Conservation (phyloP, 192 early-diverging fungal species). For the Glomus cerebriforme region DNA sequence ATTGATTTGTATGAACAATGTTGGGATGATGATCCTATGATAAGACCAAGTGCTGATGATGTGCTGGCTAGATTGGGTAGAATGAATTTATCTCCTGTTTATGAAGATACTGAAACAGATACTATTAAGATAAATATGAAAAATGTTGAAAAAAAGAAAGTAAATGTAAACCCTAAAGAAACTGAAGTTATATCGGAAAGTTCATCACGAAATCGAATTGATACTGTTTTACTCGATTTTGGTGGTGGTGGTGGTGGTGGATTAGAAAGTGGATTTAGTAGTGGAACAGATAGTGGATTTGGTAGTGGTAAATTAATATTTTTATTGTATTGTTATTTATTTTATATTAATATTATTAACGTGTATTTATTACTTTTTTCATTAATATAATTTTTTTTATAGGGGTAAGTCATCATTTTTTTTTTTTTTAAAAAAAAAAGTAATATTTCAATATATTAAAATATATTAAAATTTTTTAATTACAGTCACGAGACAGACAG, state of each 20-base stretch:
- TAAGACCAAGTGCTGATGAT: constrained; percentile 13
- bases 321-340: too few species aligned
- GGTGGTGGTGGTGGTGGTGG: too few species aligned
- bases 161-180: background rate
- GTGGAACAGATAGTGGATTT: background rate
- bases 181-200: background rate
- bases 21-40: constrained; percentile 43
- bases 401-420: too few species aligned
- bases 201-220: background rate
- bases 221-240: too few species aligned
- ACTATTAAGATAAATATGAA: background rate
- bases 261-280: background rate
- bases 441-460: too few species aligned
- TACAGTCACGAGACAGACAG: too few species aligned
- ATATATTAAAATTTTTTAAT: too few species aligned
- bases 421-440: too few species aligned
- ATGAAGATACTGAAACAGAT: background rate
- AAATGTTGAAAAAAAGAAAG: background rate
- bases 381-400: too few species aligned
- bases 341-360: too few species aligned
- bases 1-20: constrained; percentile 42
- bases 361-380: too few species aligned
- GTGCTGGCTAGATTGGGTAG: background rate
- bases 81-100: background rate
- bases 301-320: background rate